A percentile compares a stretch with the other conserved stretches of the same genome.
phyloP scores from a whole-genome alignment of 306 rosid genomes.

The Quercus ilex region DNA sequence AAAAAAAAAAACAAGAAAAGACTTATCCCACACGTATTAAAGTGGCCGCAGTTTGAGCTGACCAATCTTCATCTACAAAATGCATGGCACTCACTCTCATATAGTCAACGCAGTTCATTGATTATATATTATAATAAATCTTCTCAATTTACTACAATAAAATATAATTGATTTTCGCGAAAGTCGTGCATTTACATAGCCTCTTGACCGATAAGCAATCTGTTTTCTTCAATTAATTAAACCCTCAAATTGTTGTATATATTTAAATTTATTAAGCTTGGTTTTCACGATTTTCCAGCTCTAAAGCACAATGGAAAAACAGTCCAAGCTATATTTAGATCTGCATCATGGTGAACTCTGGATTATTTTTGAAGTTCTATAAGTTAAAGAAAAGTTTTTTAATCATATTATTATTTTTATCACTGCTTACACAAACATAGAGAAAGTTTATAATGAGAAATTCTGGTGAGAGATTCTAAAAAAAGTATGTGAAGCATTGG shows the following conservation, averaged over 20 bases:
- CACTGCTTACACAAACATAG: background rate
- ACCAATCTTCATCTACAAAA: background rate
- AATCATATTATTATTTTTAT: background rate
- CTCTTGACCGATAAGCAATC: conserved; percentile 2
- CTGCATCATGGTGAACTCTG: background rate
- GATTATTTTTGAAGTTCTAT: conserved; percentile 8
- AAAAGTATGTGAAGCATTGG: background rate
- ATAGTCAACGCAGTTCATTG: conserved; percentile 19
- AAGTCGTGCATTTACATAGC: conserved; percentile 17
- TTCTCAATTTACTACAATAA: background rate
- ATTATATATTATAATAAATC: background rate
- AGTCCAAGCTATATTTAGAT: conserved; percentile 1
- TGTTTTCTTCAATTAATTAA: background rate
- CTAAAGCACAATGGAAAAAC: conserved; percentile 9
- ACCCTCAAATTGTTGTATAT: background rate
- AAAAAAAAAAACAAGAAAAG: background rate
- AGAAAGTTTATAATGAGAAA: background rate
- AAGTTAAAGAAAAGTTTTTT: background rate
- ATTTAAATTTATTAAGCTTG: conserved; percentile 15
- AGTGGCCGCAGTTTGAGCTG: background rate
- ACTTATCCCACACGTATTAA: background rate
- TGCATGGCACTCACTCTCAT: background rate
- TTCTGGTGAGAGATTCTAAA: background rate
- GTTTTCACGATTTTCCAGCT: conserved; percentile 31
- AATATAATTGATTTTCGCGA: background rate